Evolutionary conservation across 2,329 filamentous ascomycete genomes (phyloP).

Genomic region (Aspergillus ruber): DNA sequence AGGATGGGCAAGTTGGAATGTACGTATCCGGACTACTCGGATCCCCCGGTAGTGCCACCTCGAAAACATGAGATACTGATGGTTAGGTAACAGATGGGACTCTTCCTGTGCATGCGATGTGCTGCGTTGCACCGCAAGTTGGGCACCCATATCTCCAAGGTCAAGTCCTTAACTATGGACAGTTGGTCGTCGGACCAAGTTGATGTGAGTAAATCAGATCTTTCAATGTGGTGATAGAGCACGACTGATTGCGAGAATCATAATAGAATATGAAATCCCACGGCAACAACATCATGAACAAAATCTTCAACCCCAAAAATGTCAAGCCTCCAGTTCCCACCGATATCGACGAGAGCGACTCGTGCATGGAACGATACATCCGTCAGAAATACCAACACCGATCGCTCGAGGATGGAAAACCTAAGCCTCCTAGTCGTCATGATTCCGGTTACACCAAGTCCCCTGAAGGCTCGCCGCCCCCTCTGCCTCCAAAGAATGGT

Average conservation of each 20-base stretch:
- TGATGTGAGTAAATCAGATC: constrained; percentile 57
- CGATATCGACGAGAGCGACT: constrained; percentile 86
- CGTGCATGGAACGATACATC: constrained; percentile 92
- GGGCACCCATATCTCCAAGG: constrained; percentile 95
- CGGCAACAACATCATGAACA: constrained; percentile 81
- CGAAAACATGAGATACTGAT: constrained; percentile 8
- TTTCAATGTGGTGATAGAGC: neutral
- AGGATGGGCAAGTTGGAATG: constrained; percentile 97
- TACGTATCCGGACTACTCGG: constrained; percentile 44
- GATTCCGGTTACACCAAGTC: constrained; percentile 51
- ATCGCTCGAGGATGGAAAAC: constrained; percentile 44
- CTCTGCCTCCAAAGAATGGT: constrained; percentile 54
- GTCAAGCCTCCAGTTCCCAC: constrained; percentile 77
- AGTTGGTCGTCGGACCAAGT: constrained; percentile 95
- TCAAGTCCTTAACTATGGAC: constrained; percentile 98
- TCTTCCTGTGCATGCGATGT: constrained; percentile 97
- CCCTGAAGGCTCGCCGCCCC: constrained; percentile 51
- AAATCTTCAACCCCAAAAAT: constrained; percentile 80
- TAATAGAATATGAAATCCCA: constrained; percentile 84
- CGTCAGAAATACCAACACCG: constrained; percentile 82
- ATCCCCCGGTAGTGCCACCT: neutral
- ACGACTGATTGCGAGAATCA: constrained; percentile 56
- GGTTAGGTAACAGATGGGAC: constrained; percentile 60
- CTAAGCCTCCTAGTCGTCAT: constrained; percentile 43
- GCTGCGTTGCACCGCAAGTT: constrained; percentile 91